Evolutionary conservation across 805 yeast species (phyloP).

Genomic region (Wickerhamiella shivajii): DNA sequence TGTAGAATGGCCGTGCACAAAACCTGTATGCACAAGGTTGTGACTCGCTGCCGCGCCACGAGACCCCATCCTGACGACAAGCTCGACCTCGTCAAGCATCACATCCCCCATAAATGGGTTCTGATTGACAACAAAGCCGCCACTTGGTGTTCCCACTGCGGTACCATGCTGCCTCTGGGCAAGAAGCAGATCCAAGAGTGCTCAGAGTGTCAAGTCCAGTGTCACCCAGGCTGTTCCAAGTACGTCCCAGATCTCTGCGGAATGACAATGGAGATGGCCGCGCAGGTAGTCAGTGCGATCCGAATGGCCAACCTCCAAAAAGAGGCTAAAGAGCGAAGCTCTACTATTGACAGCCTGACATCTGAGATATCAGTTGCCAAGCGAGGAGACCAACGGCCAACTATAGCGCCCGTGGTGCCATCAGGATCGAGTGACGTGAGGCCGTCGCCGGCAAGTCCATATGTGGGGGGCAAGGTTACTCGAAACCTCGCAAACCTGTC

Average conservation of each 20-base stretch:
- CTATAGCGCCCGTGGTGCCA: no score
- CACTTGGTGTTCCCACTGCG: constrained; percentile 99
- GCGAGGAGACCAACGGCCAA: no score
- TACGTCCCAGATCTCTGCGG: constrained; percentile 97
- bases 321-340: no score
- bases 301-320: no score
- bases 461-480: no score
- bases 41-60: constrained; percentile 59
- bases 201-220: constrained; percentile 77
- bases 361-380: no score
- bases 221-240: constrained; percentile 84
- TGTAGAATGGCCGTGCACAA: constrained; percentile 64
- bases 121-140: constrained; percentile 84
- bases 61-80: no score
- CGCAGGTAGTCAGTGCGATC: constrained; percentile 69
- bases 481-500: no score
- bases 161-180: constrained; percentile 90
- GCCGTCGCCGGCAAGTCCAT: no score
- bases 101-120: constrained; percentile 91
- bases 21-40: constrained; percentile 63
- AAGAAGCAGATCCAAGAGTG: constrained; percentile 83
- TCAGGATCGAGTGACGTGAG: no score
- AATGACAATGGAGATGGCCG: constrained; percentile 94
- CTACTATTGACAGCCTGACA: no score
- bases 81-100: constrained; percentile 77